Base-by-base conservation (phyloP, 495 filamentous ascomycete genomes). In the Trichoderma asperelloides region DNA sequence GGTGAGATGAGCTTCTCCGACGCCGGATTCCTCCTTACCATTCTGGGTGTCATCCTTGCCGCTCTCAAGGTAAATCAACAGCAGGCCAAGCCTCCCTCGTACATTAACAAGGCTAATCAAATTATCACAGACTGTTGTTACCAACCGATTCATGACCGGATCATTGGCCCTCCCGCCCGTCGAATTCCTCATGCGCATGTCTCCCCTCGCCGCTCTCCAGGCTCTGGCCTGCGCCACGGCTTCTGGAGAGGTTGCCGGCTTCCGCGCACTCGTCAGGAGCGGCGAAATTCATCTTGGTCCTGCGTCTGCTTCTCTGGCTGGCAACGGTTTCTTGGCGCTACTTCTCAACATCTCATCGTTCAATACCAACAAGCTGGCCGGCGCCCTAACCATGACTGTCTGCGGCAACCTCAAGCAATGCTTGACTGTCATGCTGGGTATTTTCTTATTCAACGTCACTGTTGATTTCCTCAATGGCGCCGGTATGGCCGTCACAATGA, bases 351-450 rank as follows among this genome's bases (percentile, higher is more conserved):
- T 86, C 51, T 74, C 78, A 66, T 84, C 80, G 4, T 86, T 87
- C 72, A 77, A 79, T 33, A 81, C 85, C 25, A 87, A 86, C 69
- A 84, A 84, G 70, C 74, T 80, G 28, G 79, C 82, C 5, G 85
- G 85, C 9, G 84, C 84, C 8, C 68, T 87, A 67, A 86, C 82
- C 9, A 84, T 87, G 75, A 80, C 84, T 2, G 84, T 87, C 6
- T 82, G 79, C 27, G 85, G 79, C 40, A 87, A 87, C 65, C 73
- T 86, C 62, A 86, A 87, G 77, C 85, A 87, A 74, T 81, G 79
- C 65, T 68, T 87, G 55, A 86, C 84, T 2, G 80, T 87, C n/a
- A 64, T 83, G 43, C 63, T 87, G 37, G 82, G 84, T 25, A 80
- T 85, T 37, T 69, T 79, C 9, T 71, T 85, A 41, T 86, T 86